Conservation (phyloP, 352 stramenopile species). For the Phytopythium boreale region DNA sequence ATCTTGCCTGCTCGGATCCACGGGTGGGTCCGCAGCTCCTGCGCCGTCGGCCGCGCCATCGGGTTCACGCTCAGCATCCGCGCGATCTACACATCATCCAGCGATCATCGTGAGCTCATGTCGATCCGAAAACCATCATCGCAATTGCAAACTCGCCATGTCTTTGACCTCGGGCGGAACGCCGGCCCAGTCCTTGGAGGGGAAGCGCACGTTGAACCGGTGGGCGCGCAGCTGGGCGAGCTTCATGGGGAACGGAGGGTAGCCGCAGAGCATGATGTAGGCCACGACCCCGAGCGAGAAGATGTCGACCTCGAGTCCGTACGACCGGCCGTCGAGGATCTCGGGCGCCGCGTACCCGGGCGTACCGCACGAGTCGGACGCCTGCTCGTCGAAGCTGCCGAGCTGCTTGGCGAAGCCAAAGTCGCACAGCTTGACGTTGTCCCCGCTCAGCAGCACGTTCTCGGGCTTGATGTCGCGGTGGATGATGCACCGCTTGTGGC, state of each 20-base stretch:
- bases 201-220: constrained; percentile 79
- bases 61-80: constrained; percentile 78
- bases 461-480: constrained; percentile 87
- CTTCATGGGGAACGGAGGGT: constrained; percentile 88
- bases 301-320: constrained; percentile 82
- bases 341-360: constrained; percentile 82
- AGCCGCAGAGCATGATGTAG: constrained; percentile 88
- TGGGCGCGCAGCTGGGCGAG: constrained; percentile 78
- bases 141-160: constrained; percentile 22
- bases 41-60: constrained; percentile 53
- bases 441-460: constrained; percentile 75
- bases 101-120: neutral
- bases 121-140: neutral
- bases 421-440: constrained; percentile 82
- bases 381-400: constrained; percentile 51
- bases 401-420: constrained; percentile 85
- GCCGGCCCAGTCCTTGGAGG: constrained; percentile 72
- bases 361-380: constrained; percentile 79
- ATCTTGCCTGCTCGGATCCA: constrained; percentile 60
- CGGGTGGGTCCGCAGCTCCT: constrained; percentile 48
- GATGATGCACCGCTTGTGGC: constrained; percentile 87
- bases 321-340: constrained; percentile 79
- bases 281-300: constrained; percentile 88
- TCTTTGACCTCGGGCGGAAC: constrained; percentile 67
- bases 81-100: constrained; percentile 30